Conservation (phyloP, 805 yeast genomes). For the Alloascoidea hylecoeti region DNA sequence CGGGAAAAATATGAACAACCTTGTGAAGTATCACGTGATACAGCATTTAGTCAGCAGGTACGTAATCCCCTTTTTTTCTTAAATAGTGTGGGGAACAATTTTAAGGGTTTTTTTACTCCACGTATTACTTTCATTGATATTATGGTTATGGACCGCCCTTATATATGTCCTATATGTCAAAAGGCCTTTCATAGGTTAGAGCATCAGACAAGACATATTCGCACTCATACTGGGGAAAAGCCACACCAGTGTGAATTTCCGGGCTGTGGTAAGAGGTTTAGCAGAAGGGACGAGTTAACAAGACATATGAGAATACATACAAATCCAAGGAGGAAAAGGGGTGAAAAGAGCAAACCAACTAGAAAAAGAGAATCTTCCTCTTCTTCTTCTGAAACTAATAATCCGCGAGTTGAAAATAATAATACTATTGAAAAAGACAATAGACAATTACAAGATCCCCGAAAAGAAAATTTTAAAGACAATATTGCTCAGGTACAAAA, state of each 20-base stretch:
- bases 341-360: slow-evolving; percentile 6
- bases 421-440: not conserved
- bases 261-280: slow-evolving; percentile 53
- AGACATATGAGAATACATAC: slow-evolving; percentile 63
- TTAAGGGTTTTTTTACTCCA: too few species aligned
- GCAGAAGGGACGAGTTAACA: slow-evolving; percentile 69
- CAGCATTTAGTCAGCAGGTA: too few species aligned
- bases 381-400: slow-evolving; percentile 1
- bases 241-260: slow-evolving; percentile 53
- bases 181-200: slow-evolving; percentile 61
- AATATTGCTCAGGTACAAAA: too few species aligned
- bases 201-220: slow-evolving; percentile 62
- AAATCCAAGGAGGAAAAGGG: slow-evolving; percentile 13
- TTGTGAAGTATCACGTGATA: too few species aligned
- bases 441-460: not conserved
- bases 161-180: slow-evolving; percentile 50
- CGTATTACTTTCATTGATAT: too few species aligned
- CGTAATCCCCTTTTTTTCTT: too few species aligned
- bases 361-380: slow-evolving; percentile 3
- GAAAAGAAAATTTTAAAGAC: too few species aligned
- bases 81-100: too few species aligned
- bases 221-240: slow-evolving; percentile 75
- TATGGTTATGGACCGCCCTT: too few species aligned
- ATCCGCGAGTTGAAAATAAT: slow-evolving; percentile 1
- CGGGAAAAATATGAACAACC: too few species aligned